Evolutionary conservation across 225 moss, liverwort and hornwort species (phyloP).

Genomic region (Pseudoscleropodium purum): DNA sequence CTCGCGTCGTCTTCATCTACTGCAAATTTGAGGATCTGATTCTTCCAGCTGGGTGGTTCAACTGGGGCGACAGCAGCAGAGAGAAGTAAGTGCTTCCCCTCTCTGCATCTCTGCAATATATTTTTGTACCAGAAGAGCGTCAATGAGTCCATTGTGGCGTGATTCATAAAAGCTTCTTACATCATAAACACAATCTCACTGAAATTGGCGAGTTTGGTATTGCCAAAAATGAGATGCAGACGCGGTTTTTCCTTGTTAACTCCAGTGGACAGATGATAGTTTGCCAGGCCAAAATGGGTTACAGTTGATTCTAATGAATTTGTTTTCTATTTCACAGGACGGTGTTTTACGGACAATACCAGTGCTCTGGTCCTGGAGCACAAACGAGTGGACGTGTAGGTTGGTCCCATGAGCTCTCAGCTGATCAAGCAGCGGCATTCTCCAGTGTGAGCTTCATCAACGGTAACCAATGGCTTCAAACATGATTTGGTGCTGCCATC

Average conservation of each 20-base stretch:
- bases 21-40: constrained; percentile 18
- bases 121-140: neutral
- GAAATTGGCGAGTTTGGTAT: neutral
- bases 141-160: too few relatives aligned
- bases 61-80: constrained; percentile 35
- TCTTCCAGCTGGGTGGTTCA: constrained; percentile 18
- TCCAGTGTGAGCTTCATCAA: constrained; percentile 53
- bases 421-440: constrained; percentile 42
- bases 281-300: neutral
- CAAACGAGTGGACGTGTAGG: constrained; percentile 19
- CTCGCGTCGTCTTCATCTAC: constrained; percentile 45
- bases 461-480: constrained; percentile 33
- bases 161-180: neutral
- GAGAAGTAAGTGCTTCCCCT: neutral
- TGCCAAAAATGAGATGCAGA: neutral
- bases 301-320: neutral
- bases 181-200: neutral
- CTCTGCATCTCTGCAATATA: neutral
- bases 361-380: constrained; percentile 61
- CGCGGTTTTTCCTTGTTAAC: neutral
- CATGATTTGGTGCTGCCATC: neutral
- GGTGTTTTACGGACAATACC: constrained; percentile 59
- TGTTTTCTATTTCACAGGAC: constrained; percentile 32
- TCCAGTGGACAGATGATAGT: neutral
- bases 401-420: constrained; percentile 44